Evolutionary conservation across 768 basidiomycete genomes (phyloP).

Genomic region (Boletus subparvulus): DNA sequence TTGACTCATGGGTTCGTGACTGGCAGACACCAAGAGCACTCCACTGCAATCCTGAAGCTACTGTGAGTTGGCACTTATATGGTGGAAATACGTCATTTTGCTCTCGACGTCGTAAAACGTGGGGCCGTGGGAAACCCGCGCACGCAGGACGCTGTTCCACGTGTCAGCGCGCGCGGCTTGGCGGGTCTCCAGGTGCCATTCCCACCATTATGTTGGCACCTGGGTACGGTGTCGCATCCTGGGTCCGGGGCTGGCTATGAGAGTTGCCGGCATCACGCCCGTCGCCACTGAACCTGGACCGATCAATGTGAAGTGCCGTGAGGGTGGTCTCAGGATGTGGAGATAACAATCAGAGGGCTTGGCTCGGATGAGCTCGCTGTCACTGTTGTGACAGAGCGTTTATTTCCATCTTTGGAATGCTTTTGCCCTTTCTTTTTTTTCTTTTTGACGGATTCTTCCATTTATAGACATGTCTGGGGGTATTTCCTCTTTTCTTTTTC

Average conservation of each 20-base stretch:
- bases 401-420: slow-evolving; percentile 1
- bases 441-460: slow-evolving; percentile 4
- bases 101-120: slow-evolving; percentile 40
- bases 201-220: slow-evolving; percentile 1
- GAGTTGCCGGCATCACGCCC: slow-evolving; percentile 19
- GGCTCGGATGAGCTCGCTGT: slow-evolving; percentile 31
- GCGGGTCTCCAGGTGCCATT: neutral
- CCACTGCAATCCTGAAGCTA: neutral
- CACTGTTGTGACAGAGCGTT: slow-evolving; percentile 16
- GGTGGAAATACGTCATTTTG: slow-evolving; percentile 28
- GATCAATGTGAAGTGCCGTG: slow-evolving; percentile 15
- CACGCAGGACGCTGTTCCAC: slow-evolving; percentile 18
- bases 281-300: slow-evolving; percentile 2
- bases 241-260: slow-evolving; percentile 11
- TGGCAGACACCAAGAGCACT: slow-evolving; percentile 6
- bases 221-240: neutral
- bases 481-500: slow-evolving; percentile 8
- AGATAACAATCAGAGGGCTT: slow-evolving; percentile 21
- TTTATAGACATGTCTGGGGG: slow-evolving; percentile 17
- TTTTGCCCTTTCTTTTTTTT: slow-evolving; percentile 5
- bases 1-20: slow-evolving; percentile 4
- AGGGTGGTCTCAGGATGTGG: slow-evolving; percentile 14
- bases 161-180: slow-evolving; percentile 10
- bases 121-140: slow-evolving; percentile 37
- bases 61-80: slow-evolving; percentile 19